Evolutionary conservation across 2,329 filamentous ascomycete genomes (phyloP), one percentile per base, ranked within the genome.

Genomic region (Tolypocladium tropicale): DNA sequence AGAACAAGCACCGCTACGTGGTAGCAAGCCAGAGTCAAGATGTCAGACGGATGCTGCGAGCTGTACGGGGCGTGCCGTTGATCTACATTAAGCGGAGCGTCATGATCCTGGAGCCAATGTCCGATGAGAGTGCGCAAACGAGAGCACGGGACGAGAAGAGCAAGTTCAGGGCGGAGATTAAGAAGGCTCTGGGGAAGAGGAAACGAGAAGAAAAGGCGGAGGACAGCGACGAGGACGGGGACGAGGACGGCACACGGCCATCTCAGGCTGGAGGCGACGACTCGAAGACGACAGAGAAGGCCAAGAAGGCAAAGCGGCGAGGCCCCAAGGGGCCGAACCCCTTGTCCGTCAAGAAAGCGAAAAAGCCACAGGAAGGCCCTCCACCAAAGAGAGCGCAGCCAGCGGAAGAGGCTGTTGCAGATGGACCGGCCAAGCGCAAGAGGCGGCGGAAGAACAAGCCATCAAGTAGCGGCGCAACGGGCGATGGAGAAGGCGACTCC

Each of bases 11-110:
- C 66, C 80, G 86, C 57, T 93, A 93, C 67, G 82, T 90, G 14
- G 85, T 93, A 23, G 89, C 89, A 10, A 86, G 82, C 59, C 89
- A 93, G 70, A 85, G 87, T 60, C 70, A 76, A 28, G 80, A 83
- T 46, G 78, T 89, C 50, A 75, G 89, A 61, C 76, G 78, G 51
- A 74, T 76, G 61, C 78, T 93, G 74, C 79, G 88, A 53, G 72
- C 71, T n/a, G 78, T 92, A 23, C 78, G 82, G 28, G 89, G 88
- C 23, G 86, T 90, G 52, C 89, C 89, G 23, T 69, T 93, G 59
- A 81, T 94, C 51, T 93, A 93, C 68, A 87, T 93, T 61, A 84
- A 85, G 61, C 78, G 88, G 56, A 89, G 85, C 59, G 88, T 95
- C 55, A 89, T 93, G 82, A 75, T 76, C 51, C 65, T 76, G 53